Evolutionary conservation across 371 early-diverging fungal genomes (phyloP).

Genomic region (Umbelopsis sp.): DNA sequence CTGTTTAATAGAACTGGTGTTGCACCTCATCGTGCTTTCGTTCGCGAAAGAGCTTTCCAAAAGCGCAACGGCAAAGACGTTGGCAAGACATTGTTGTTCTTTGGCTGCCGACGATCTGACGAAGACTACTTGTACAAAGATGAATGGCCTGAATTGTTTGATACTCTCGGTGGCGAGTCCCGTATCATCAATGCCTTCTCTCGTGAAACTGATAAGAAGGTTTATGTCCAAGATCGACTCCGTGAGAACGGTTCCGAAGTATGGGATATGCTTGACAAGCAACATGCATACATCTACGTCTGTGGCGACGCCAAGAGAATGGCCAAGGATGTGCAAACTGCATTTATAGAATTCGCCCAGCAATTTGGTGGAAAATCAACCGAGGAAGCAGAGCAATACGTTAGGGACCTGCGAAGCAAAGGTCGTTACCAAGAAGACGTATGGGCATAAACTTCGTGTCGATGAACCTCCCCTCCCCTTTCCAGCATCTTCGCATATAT

Average conservation of each 20-base stretch:
- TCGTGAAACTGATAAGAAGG: conserved; percentile 76
- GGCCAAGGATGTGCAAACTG: conserved; percentile 89
- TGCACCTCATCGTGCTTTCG: conserved; percentile 93
- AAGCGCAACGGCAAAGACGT: conserved; percentile 59
- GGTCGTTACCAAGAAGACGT: conserved; percentile 96
- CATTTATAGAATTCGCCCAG: conserved; percentile 72
- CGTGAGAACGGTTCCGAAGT: conserved; percentile 64
- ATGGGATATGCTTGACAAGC: conserved; percentile 75
- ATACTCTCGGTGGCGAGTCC: conserved; percentile 57
- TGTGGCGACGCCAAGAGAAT: conserved; percentile 97
- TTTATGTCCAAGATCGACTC: conserved; percentile 88
- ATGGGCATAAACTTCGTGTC: conserved; percentile 69
- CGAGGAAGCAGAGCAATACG: conserved; percentile 73
- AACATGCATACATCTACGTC: conserved; percentile 85
- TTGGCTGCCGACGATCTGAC: conserved; percentile 85
- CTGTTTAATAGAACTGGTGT: conserved; percentile 80
- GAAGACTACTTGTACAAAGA: conserved; percentile 89
- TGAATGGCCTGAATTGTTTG: conserved; percentile 78
- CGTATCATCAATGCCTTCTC: conserved; percentile 87
- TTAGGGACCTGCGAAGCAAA: conserved; percentile 79
- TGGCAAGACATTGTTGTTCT: conserved; percentile 89
- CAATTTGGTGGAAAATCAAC: conserved; percentile 70
- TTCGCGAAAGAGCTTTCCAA: conserved; percentile 82
- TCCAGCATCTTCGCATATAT: no score
- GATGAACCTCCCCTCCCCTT: no score